A percentile compares a stretch with the other conserved stretches of the same genome.
Conservation (phyloP, 208 protist species). For the Strigomonas galati region DNA sequence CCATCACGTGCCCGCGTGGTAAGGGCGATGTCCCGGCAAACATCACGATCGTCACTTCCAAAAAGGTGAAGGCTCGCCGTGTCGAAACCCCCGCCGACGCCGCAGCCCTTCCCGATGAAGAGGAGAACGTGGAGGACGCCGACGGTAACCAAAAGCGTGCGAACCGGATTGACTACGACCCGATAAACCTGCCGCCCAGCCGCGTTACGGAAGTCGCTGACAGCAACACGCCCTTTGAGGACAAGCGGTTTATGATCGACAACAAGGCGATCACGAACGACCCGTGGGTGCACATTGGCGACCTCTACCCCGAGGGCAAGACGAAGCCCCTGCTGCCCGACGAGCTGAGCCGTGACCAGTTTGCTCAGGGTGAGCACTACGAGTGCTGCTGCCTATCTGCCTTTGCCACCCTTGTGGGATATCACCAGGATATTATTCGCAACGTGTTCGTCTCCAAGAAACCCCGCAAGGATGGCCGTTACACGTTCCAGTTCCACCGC, state of each 20-base stretch:
- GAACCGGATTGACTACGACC: constrained; percentile 49
- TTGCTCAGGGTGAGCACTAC: constrained; percentile 40
- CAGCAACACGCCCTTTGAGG: constrained; percentile 31
- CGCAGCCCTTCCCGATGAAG: constrained; percentile 34
- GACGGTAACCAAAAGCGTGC: constrained; percentile 19
- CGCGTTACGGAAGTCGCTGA: constrained; percentile 25
- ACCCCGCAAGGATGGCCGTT: constrained; percentile 46
- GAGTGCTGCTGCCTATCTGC: constrained; percentile 55
- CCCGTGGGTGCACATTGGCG: constrained; percentile 43
- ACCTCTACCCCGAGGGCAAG: constrained; percentile 66
- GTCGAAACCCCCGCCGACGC: constrained; percentile 37
- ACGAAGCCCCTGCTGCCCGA: constrained; percentile 48
- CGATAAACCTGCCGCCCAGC: constrained; percentile 24
- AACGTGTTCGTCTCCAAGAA: constrained; percentile 61
- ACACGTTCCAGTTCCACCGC: constrained; percentile 70
- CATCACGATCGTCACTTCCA: constrained; percentile 36
- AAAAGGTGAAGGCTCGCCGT: constrained; percentile 13
- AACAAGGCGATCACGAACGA: constrained; percentile 24
- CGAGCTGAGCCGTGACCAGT: constrained; percentile 51
- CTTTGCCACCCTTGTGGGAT: constrained; percentile 38
- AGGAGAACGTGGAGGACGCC: constrained; percentile 40
- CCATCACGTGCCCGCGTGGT: constrained; percentile 42
- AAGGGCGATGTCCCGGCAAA: constrained; percentile 27
- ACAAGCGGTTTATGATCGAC: constrained; percentile 27
- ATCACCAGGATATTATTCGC: constrained; percentile 45